These are phyloP conservation scores for Penicillium carneum DNA, from an alignment of 2,329 filamentous ascomycete genomes.

Conservation along the genomic window DNA sequence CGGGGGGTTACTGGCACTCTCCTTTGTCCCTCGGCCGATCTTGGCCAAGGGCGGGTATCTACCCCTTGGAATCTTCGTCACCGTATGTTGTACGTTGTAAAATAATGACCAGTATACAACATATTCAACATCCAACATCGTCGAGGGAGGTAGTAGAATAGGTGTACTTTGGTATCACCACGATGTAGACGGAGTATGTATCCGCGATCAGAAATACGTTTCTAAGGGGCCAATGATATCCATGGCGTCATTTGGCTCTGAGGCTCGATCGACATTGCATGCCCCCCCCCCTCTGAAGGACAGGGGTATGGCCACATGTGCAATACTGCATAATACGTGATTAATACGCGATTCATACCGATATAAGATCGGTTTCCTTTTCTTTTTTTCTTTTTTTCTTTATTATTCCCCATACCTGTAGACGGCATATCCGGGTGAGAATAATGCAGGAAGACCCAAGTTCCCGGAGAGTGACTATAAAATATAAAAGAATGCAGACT, in stretches of 20 bases:
- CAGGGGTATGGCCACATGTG: constrained; percentile 14
- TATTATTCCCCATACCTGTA: background rate
- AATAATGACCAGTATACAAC: no score
- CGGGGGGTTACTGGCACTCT: background rate
- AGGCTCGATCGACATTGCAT: constrained; percentile 48
- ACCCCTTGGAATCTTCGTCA: constrained; percentile 4
- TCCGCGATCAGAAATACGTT: background rate
- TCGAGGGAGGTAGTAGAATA: no score
- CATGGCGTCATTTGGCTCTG: constrained; percentile 34
- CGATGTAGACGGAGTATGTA: no score
- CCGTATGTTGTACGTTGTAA: background rate
- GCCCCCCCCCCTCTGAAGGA: constrained; percentile 33
- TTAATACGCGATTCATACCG: background rate
- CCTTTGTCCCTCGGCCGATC: constrained; percentile 14
- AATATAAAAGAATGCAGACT: no score
- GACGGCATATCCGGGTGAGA: background rate
- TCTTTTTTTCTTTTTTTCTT: background rate
- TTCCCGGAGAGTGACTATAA: background rate
- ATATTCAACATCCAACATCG: no score
- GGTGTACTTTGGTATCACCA: background rate
- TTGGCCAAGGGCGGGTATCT: constrained; percentile 13
- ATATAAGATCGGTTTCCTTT: background rate
- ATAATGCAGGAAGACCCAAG: background rate
- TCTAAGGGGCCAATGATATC: constrained; percentile 25
- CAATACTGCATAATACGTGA: constrained; percentile 3